phyloP scores from a whole-genome alignment of 768 basidiomycete species.

The Rhizopogon vesiculosus region DNA sequence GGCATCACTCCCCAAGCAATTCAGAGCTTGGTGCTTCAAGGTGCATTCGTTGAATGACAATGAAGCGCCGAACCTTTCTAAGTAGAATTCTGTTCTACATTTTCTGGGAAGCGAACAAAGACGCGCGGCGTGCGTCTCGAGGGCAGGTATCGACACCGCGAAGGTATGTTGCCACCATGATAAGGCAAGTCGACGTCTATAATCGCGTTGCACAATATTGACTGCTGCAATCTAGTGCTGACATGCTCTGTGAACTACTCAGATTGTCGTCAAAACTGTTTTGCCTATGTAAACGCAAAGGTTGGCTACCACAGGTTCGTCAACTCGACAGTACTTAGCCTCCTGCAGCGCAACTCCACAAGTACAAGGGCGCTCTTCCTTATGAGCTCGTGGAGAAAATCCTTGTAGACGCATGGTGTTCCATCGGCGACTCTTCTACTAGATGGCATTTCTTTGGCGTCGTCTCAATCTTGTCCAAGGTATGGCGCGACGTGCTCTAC shows the following conservation, averaged over 20 bases:
- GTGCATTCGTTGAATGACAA: neutral
- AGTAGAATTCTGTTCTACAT: neutral
- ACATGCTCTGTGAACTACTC: neutral
- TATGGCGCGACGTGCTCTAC: constrained; percentile 2
- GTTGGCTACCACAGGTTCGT: neutral
- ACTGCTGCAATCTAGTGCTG: neutral
- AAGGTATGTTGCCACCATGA: neutral
- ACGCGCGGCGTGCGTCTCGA: neutral
- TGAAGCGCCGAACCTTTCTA: neutral
- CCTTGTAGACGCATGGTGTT: neutral
- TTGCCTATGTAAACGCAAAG: neutral
- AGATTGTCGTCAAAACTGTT: neutral
- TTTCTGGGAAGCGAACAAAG: neutral
- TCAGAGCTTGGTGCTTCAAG: no score
- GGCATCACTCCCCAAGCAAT: neutral
- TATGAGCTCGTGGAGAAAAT: constrained; percentile 2
- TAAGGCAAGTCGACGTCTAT: neutral
- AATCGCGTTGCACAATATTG: neutral
- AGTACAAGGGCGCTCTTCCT: neutral
- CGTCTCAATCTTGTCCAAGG: neutral
- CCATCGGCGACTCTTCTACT: neutral
- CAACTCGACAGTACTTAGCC: neutral
- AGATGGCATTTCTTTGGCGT: constrained; percentile 1
- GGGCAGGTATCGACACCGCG: neutral
- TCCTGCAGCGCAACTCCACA: neutral